Conservation (phyloP, 345 rosid species). For the Bruguiera gymnorhiza region DNA sequence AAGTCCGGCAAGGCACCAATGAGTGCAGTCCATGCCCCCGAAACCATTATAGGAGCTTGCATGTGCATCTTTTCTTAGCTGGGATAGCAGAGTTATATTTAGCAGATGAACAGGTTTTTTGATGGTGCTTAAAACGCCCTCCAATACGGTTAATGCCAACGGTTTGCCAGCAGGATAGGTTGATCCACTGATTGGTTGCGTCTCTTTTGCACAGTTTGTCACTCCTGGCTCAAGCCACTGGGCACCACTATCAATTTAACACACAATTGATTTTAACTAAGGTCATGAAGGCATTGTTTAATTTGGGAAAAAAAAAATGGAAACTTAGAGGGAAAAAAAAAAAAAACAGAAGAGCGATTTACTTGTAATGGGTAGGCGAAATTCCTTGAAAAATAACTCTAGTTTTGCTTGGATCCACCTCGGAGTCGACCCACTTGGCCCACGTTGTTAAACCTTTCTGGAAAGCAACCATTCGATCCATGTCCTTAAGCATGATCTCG, state of each 20-base stretch:
- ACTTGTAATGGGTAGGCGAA: constrained; percentile 81
- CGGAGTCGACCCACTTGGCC: constrained; percentile 83
- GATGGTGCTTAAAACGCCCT: constrained; percentile 36
- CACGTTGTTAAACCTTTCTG: constrained; percentile 64
- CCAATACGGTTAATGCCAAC: constrained; percentile 33
- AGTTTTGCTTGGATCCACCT: constrained; percentile 58
- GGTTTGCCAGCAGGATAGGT: constrained; percentile 40
- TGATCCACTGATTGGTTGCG: constrained; percentile 40
- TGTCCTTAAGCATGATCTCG: constrained; percentile 36
- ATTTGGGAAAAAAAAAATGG: background rate
- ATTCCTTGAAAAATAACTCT: constrained; percentile 71
- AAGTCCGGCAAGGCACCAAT: constrained; percentile 69
- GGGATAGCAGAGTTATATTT: constrained; percentile 59
- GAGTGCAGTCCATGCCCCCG: constrained; percentile 66
- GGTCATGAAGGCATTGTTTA: background rate
- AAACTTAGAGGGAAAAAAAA: background rate
- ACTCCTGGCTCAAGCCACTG: constrained; percentile 54
- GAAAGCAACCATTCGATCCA: constrained; percentile 79
- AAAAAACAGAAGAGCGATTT: constrained; percentile 9
- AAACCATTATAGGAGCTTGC: constrained; percentile 48
- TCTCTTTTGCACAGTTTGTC: constrained; percentile 47
- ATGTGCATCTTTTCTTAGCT: constrained; percentile 71
- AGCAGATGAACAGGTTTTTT: constrained; percentile 53
- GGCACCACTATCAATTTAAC: constrained; percentile 34
- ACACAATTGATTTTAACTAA: no score